Base-by-base conservation (phyloP, 768 basidiomycete genomes). In the Lentinula aciculospora region DNA sequence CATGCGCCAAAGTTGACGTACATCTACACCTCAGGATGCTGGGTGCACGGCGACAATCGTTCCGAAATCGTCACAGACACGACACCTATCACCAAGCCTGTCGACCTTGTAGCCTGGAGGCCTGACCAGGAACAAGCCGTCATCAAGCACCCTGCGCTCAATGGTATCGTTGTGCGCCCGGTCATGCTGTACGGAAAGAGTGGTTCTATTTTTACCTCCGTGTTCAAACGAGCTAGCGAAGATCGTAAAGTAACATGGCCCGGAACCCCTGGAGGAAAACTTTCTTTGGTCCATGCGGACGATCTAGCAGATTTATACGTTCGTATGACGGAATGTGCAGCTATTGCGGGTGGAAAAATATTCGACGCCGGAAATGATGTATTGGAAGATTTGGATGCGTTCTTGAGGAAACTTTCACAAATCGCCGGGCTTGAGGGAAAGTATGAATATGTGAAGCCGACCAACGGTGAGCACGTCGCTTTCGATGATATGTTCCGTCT, bases 141-240 rank as follows among this genome's bases (percentile, higher is more conserved):
- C 21, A 44, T 71, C 36, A 61, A 25, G 8, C 65, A 66, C 59
- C 34, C 66, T 1, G 61, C 62, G 7, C 62, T 79, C 6, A 71
- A 76, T 61, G 77, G 77, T 19, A 73, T 78, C 56, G 77, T 79
- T 57, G 69, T 81, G 37, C 76, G 79, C 15, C 75, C 76, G 0
- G 63, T 68, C 4, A 58, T 78, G n/a, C 58, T 79, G 15, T 79
- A 78, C 62, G 79, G 78, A 5, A 69, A 71, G 17, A 66, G 69
- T 7, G 76, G 63, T n/a, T 78, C 77, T 4, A 58, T 75, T 19
- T 45, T 72, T 29, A 70, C 63, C 3, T 27, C 45, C 15, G 47
- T 74, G 3, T 80, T 80, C 66, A 57, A 65, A 42, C 39, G 45
- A 44, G 51, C 51, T 10, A 44, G 46, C 5, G 40, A 56, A 8